These are phyloP conservation scores for Fusarium sp. DNA, from an alignment of 2,329 filamentous ascomycete species.

Conservation along the genomic window DNA sequence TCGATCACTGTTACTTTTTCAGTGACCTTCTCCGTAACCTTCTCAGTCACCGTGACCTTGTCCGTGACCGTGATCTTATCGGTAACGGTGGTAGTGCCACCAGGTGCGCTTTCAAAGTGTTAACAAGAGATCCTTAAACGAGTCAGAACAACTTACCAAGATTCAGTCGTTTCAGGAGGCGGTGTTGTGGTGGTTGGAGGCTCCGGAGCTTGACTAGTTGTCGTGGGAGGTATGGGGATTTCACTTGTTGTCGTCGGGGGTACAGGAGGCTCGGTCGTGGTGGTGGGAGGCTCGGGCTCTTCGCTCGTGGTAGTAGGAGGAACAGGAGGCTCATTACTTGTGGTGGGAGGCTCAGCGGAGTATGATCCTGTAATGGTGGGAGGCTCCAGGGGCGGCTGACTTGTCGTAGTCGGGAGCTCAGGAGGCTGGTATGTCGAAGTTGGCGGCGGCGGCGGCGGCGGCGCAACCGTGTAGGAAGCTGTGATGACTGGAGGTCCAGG, in stretches of 20 bases:
- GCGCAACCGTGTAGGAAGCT: neutral
- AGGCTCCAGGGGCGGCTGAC: neutral
- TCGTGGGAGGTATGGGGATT: neutral
- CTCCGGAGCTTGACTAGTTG: neutral
- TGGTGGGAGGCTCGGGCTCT: constrained; percentile 6
- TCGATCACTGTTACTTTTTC: constrained; percentile 18
- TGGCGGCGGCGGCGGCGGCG: neutral
- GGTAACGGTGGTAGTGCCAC: neutral
- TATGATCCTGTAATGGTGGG: neutral
- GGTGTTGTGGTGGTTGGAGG: constrained; percentile 12
- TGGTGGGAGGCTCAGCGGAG: neutral
- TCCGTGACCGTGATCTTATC: constrained; percentile 14
- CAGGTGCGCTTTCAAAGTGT: constrained; percentile 15
- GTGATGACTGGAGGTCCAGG: constrained; percentile 10
- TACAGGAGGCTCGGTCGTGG: neutral
- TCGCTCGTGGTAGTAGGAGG: constrained; percentile 2
- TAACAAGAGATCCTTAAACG: neutral
- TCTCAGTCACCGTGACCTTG: neutral
- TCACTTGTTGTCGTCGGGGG: constrained; percentile 16
- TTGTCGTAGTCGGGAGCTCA: constrained; percentile 4
- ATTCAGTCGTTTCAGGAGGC: constrained; percentile 11
- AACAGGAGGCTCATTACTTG: too few species aligned
- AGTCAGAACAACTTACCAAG: constrained; percentile 14
- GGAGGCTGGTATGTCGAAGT: neutral
- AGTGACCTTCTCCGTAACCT: constrained; percentile 16